Conservation (phyloP, 441 rosid species). For the Rhodomyrtus psidioides region DNA sequence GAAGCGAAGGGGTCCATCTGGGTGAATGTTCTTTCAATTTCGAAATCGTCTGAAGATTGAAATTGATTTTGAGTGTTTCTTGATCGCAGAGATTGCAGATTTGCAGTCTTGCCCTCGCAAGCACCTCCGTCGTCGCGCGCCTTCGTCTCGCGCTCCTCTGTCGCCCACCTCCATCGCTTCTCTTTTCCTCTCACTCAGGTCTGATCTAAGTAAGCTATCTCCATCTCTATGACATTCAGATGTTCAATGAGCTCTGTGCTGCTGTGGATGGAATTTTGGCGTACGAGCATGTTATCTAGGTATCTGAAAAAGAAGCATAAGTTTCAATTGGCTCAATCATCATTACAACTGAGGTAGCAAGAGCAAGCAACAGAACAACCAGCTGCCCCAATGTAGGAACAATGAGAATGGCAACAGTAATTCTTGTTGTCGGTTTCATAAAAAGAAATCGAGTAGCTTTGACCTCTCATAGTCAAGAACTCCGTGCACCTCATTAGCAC, state of each 20-base stretch:
- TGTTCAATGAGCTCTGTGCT: conserved; percentile 42
- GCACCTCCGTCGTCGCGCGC: too few relatives aligned
- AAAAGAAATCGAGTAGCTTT: not conserved
- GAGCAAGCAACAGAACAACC: not conserved
- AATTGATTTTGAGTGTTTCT: too few relatives aligned
- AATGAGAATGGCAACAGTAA: not conserved
- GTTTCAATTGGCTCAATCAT: not conserved
- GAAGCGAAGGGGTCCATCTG: too few relatives aligned
- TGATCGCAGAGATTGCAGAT: too few relatives aligned
- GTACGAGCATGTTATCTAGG: conserved; percentile 38
- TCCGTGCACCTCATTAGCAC: conserved; percentile 45
- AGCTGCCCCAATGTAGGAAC: not conserved
- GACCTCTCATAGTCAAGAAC: conserved; percentile 71
- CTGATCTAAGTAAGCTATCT: too few relatives aligned
- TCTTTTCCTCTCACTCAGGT: too few relatives aligned
- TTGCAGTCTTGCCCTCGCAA: too few relatives aligned
- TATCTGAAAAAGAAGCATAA: conserved; percentile 40
- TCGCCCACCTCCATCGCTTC: too few relatives aligned
- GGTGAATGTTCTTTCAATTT: too few relatives aligned
- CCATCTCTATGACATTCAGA: conserved; percentile 50
- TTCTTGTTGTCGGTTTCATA: too few relatives aligned
- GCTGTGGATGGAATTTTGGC: conserved; percentile 44
- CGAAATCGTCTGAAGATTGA: too few relatives aligned
- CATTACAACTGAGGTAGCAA: not conserved
- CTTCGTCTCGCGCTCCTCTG: too few relatives aligned